Conservation (phyloP, 768 basidiomycete genomes). For the Suillus sp. region DNA sequence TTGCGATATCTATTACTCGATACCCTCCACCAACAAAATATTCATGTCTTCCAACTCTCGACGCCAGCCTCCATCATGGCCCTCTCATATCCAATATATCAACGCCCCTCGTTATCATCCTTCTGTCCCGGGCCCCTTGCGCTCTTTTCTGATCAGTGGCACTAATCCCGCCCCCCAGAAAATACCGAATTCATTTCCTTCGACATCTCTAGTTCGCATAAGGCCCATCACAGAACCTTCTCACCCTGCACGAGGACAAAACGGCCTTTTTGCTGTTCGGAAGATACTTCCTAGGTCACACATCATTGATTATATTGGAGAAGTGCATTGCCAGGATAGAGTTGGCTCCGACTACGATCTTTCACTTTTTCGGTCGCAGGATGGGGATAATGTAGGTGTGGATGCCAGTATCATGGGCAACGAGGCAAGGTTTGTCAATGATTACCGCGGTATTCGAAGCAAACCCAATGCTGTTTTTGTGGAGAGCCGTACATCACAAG, state of each 20-base stretch:
- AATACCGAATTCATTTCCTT: slow-evolving; percentile 12
- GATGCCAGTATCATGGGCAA: slow-evolving; percentile 81
- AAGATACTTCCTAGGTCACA: slow-evolving; percentile 67
- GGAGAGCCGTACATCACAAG: slow-evolving; percentile 52
- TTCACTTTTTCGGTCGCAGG: slow-evolving; percentile 64
- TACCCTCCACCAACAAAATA: not conserved
- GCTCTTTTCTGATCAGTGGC: slow-evolving; percentile 39
- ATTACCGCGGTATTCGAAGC: slow-evolving; percentile 76
- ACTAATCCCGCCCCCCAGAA: slow-evolving; percentile 17
- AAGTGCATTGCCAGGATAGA: slow-evolving; percentile 80
- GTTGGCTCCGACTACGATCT: slow-evolving; percentile 85
- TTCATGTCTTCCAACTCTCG: slow-evolving; percentile 17
- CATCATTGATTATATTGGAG: slow-evolving; percentile 81
- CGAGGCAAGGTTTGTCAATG: slow-evolving; percentile 88
- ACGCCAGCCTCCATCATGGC: slow-evolving; percentile 48
- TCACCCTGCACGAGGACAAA: slow-evolving; percentile 81
- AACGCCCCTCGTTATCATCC: slow-evolving; percentile 53
- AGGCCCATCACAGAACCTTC: slow-evolving; percentile 50
- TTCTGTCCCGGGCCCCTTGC: slow-evolving; percentile 51
- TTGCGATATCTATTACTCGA: not conserved
- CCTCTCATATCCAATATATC: slow-evolving; percentile 57
- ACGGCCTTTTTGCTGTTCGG: slow-evolving; percentile 76
- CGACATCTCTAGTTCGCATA: slow-evolving; percentile 49
- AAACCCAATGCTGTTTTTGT: slow-evolving; percentile 74
- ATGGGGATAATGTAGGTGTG: slow-evolving; percentile 67